Conservation (phyloP, 1,139 yeast species). For the Diutina pseudorugosa region DNA sequence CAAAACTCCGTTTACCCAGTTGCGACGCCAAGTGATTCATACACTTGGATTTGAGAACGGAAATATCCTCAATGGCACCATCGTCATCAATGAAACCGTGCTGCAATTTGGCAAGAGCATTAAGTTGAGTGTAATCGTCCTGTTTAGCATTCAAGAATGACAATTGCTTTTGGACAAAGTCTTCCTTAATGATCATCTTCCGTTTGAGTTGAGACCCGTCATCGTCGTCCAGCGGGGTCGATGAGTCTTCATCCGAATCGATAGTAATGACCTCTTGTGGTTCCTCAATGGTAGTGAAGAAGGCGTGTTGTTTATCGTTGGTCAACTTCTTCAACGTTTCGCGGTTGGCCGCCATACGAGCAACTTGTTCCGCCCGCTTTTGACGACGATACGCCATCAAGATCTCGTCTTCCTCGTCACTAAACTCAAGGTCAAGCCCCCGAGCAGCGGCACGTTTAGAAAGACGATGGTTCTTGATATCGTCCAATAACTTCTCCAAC, state of each 20-base stretch:
- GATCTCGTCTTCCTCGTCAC: constrained; percentile 55
- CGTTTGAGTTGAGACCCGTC: constrained; percentile 9
- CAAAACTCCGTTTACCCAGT: constrained; percentile 8
- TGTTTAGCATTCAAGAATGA: constrained; percentile 35
- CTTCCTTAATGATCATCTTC: constrained; percentile 28
- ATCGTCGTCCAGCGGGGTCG: constrained; percentile 15
- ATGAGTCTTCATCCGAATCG: constrained; percentile 12
- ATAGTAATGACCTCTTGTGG: constrained; percentile 7
- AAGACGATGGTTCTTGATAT: constrained; percentile 72
- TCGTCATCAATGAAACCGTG: constrained; percentile 20
- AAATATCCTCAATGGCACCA: constrained; percentile 32
- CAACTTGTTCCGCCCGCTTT: constrained; percentile 43
- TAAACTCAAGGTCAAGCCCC: constrained; percentile 52
- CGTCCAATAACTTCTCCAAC: constrained; percentile 67
- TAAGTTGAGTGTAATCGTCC: constrained; percentile 21
- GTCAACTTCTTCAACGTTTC: constrained; percentile 34
- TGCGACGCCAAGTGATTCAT: constrained; percentile 20
- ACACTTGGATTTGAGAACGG: constrained; percentile 35
- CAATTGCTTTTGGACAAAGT: constrained; percentile 50
- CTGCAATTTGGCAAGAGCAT: constrained; percentile 21
- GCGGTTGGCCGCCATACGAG: constrained; percentile 42
- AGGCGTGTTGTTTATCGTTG: constrained; percentile 55
- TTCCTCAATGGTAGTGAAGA: constrained; percentile 61
- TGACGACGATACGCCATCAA: constrained; percentile 38
- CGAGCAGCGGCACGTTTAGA: constrained; percentile 42